Evolutionary conservation across 805 yeast species (phyloP).

Genomic region (Allodekkera sacchari): DNA sequence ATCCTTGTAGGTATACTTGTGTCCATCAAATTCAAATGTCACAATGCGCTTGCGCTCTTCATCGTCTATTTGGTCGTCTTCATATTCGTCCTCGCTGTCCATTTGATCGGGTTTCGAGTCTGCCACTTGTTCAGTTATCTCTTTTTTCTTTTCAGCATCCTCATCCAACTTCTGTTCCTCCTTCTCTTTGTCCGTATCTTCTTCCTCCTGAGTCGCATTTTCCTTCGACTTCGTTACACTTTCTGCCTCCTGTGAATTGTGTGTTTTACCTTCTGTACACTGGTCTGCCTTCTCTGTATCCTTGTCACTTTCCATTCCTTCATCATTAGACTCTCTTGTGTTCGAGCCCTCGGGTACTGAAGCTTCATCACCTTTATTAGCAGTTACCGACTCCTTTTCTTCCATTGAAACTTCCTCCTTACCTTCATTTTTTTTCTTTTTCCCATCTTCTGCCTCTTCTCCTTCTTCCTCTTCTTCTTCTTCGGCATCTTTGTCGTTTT

Average conservation of each 20-base stretch:
- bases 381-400: constrained; percentile 21
- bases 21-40: constrained; percentile 65
- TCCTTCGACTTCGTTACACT: constrained; percentile 7
- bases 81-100: constrained; percentile 12
- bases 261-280: no score
- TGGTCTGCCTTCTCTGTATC: no score
- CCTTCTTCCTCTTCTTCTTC: constrained; percentile 6
- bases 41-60: constrained; percentile 35
- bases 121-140: constrained; percentile 7
- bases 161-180: constrained; percentile 15
- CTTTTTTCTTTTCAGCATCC: background rate
- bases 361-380: no score
- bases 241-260: background rate
- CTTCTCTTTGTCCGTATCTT: constrained; percentile 17
- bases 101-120: constrained; percentile 5
- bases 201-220: constrained; percentile 3
- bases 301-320: no score
- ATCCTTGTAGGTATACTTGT: constrained; percentile 74
- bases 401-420: constrained; percentile 18
- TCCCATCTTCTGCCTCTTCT: constrained; percentile 3
- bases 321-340: no score
- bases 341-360: constrained; percentile 14
- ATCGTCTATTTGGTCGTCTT: constrained; percentile 27
- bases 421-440: constrained; percentile 10
- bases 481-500: no score